Conservation (phyloP, 768 basidiomycete genomes). For the Mycena leptocephala region DNA sequence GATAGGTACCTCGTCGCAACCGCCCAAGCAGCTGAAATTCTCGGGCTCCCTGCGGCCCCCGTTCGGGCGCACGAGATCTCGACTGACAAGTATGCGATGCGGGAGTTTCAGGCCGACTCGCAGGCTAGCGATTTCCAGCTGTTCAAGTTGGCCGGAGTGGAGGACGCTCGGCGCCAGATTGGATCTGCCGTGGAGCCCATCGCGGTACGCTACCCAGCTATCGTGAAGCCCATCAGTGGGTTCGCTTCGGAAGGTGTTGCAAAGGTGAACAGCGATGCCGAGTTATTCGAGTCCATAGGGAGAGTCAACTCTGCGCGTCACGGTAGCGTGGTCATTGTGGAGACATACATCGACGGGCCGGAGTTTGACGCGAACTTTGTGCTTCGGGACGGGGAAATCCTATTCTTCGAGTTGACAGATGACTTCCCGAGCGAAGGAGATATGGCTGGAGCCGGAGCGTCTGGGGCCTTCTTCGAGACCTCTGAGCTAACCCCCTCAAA, state of each 20-base stretch:
- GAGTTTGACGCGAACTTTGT: constrained; percentile 30
- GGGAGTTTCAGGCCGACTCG: constrained; percentile 5
- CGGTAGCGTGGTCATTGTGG: constrained; percentile 22
- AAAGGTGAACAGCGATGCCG: constrained; percentile 13
- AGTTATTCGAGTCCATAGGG: constrained; percentile 18
- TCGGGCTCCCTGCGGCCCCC: constrained; percentile 24
- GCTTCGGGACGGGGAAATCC: constrained; percentile 22
- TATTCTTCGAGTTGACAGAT: constrained; percentile 27
- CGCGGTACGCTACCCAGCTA: constrained; percentile 25
- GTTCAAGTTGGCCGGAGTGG: background rate
- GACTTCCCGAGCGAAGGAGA: constrained; percentile 30
- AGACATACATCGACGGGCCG: constrained; percentile 30
- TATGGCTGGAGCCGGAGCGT: background rate
- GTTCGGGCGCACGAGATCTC: constrained; percentile 14
- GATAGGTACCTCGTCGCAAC: constrained; percentile 23
- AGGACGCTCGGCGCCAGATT: constrained; percentile 1
- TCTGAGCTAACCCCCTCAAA: constrained; percentile 28
- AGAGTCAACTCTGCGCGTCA: constrained; percentile 24
- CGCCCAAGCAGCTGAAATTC: constrained; percentile 15
- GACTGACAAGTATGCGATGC: constrained; percentile 21
- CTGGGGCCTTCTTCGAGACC: constrained; percentile 28
- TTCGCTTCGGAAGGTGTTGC: constrained; percentile 32
- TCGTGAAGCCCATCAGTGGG: constrained; percentile 29
- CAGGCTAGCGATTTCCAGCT: constrained; percentile 16
- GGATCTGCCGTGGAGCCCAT: background rate